phyloP scores from a whole-genome alignment of 2,329 filamentous ascomycete species.

The Biscogniauxia mediterranea region DNA sequence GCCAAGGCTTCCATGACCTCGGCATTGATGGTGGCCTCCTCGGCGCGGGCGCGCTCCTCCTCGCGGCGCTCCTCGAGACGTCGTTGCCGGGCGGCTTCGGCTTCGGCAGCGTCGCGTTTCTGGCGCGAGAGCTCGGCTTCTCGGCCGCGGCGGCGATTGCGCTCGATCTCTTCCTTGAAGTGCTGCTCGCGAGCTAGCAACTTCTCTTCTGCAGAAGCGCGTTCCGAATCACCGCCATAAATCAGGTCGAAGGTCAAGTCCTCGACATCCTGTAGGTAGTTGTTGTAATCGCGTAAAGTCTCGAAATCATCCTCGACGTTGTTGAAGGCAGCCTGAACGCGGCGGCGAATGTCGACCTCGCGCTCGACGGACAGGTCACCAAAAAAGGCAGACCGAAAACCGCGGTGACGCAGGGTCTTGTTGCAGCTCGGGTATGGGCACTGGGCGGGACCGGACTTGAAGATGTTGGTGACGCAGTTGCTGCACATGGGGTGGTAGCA shows the following conservation, averaged over 20 bases:
- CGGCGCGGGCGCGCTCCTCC: constrained; percentile 67
- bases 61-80: constrained; percentile 64
- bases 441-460: constrained; percentile 84
- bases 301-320: constrained; percentile 89
- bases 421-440: constrained; percentile 89
- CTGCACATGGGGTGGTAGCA: constrained; percentile 99
- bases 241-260: constrained; percentile 87
- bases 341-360: constrained; percentile 85
- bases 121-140: constrained; percentile 55
- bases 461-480: constrained; percentile 91
- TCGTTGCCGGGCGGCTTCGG: constrained; percentile 62
- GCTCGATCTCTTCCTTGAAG: constrained; percentile 67
- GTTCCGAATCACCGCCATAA: constrained; percentile 65
- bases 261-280: constrained; percentile 93
- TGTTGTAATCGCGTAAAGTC: constrained; percentile 77
- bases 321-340: constrained; percentile 82
- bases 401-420: constrained; percentile 79
- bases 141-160: constrained; percentile 53
- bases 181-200: constrained; percentile 65
- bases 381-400: constrained; percentile 87
- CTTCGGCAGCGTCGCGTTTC: constrained; percentile 60
- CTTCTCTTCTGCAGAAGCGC: constrained; percentile 42
- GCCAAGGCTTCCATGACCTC: constrained; percentile 71
- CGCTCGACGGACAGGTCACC: constrained; percentile 83
- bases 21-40: constrained; percentile 61